Percentiles rank a stretch among this genome's conserved stretches.
Evolutionary conservation across 1,284 basidiomycete genomes (phyloP).

Genomic region (Athelia sp.): DNA sequence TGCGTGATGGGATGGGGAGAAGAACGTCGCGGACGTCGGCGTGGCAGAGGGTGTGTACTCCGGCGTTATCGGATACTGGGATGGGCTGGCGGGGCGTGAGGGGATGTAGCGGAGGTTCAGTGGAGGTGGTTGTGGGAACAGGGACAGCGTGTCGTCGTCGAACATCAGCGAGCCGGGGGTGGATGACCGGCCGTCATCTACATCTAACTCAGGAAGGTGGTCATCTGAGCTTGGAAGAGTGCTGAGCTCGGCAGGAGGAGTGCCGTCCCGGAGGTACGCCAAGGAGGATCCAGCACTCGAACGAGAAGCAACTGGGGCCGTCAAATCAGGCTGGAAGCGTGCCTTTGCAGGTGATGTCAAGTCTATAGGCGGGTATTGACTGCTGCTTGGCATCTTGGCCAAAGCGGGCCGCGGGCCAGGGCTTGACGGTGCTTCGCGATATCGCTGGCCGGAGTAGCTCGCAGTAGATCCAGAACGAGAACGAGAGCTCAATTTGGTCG

Average conservation of each 20-base stretch:
- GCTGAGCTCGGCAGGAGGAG: background rate
- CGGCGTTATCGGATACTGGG: conserved; percentile 17
- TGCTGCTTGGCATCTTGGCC: too few relatives aligned
- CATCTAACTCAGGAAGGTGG: background rate
- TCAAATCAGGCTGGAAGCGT: background rate
- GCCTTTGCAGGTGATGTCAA: background rate
- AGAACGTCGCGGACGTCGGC: conserved; percentile 32
- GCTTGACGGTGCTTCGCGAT: too few relatives aligned
- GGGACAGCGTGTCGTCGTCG: conserved; percentile 21
- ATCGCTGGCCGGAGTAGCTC: too few relatives aligned
- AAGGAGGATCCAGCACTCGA: background rate
- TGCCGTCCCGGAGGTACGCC: background rate
- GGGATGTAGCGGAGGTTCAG: conserved; percentile 21
- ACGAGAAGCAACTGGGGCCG: background rate
- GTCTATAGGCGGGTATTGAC: too few relatives aligned
- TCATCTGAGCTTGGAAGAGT: background rate
- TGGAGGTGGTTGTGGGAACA: conserved; percentile 39
- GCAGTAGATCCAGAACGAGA: too few relatives aligned
- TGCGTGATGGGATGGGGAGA: conserved; percentile 15
- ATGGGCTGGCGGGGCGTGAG: conserved; percentile 26
- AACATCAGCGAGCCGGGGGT: conserved; percentile 14
- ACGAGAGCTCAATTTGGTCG: too few relatives aligned
- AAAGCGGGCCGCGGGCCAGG: too few relatives aligned
- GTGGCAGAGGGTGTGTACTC: conserved; percentile 19
- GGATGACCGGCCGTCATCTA: background rate